Conservation (phyloP, 2,329 filamentous ascomycete species). For the Apiospora aurea region DNA sequence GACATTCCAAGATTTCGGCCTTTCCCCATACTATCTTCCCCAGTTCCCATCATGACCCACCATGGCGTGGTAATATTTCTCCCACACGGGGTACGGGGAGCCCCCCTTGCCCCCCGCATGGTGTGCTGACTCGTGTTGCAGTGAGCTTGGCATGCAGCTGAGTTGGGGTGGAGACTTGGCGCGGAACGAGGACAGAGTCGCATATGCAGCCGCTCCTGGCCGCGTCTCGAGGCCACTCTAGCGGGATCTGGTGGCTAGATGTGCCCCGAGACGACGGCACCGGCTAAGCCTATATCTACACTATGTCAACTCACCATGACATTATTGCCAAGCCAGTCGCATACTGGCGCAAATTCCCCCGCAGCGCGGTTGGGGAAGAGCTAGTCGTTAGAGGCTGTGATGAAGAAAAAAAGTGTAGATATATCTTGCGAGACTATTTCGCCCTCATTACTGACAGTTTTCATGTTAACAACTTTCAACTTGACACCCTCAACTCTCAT, state of each 20-base stretch:
- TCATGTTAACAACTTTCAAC: not conserved
- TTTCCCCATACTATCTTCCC: constrained; percentile 15
- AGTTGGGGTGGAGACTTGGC: not conserved
- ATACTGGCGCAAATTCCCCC: not conserved
- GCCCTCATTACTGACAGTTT: not conserved
- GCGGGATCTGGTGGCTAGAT: not conserved
- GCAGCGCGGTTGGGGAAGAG: not conserved
- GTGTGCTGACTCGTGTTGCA: not conserved
- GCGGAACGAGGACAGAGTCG: not conserved
- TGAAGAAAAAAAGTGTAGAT: not conserved
- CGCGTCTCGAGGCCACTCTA: not conserved
- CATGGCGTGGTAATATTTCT: not conserved
- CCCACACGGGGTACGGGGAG: constrained; percentile 7
- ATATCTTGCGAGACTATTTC: not conserved
- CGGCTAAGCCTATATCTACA: not conserved
- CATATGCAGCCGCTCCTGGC: not conserved
- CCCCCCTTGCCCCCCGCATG: not conserved
- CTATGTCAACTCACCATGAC: not conserved
- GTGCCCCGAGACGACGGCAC: not conserved
- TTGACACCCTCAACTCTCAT: not conserved
- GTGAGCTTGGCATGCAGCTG: not conserved
- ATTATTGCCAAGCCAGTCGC: not conserved
- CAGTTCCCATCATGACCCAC: not conserved
- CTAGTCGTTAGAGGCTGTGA: too few relatives aligned
- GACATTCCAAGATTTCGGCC: not conserved